Evolutionary conservation across 768 basidiomycete species (phyloP), one percentile per base, ranked within the genome.

Genomic region (Pleurotus citrinopileatus): DNA sequence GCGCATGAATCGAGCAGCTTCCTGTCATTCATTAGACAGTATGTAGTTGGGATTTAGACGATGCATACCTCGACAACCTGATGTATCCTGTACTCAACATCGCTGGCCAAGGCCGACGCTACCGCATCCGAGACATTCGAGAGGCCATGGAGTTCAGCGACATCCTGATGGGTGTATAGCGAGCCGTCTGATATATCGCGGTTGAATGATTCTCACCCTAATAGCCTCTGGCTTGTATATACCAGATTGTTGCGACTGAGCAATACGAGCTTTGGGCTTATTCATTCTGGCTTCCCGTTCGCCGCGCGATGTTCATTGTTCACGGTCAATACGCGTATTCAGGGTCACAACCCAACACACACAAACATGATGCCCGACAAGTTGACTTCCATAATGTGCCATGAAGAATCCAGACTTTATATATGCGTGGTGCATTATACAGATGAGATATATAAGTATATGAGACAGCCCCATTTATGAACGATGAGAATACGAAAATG

Each of bases 1-100:
- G 20, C 94, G 83, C 91, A 96, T 97, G 71, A 96, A 99, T 48
- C 95, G 89, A 22, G 94, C 86, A 7, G 96, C 94, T 80, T 98
- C 96, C 89, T 95, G 72, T 37, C 50, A 54, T 37, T 32, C 28
- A 32, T 34, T 26, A 37, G 36, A 36, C 13, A 55, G 19, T 4
- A 40, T 15, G 32, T 27, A n/a, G 34, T 51, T 32, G 29, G 4
- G 29, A 25, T 22, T 22, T 32, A 20, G 20, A 22, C 25, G 51
- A 32, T 17, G 62, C 74, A 38, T 58, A 92, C 93, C 81, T 97
- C 92, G 61, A 96, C 81, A 37, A 98, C 88, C 66, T 98, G 92
- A 68, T 96, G 93, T 65, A 98, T 82, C 55, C 97, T 79, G 70
- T 98, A 98, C 65, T 98, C 97, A 37, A 98, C 93, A 73, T 99